Percentiles rank a stretch among this genome's conserved stretches.
Evolutionary conservation across 2,329 filamentous ascomycete genomes (phyloP).

Genomic region (Colletotrichum gloeosporioides): DNA sequence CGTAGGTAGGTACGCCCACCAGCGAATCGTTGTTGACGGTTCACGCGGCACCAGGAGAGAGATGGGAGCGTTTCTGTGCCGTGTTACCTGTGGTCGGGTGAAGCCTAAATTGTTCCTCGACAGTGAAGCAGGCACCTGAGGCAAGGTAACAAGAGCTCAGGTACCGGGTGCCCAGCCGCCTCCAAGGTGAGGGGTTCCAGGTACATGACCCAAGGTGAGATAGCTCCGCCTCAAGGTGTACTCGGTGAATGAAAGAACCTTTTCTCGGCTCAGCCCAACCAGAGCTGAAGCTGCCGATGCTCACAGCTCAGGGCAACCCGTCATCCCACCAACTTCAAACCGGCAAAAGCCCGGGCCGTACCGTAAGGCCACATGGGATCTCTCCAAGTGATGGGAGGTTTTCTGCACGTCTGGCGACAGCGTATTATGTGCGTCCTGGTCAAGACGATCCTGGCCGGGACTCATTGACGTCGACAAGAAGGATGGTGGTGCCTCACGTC

Average conservation of each 20-base stretch:
- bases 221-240: not conserved
- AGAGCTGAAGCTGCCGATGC: not conserved
- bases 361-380: slow-evolving; percentile 6
- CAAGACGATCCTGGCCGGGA: not conserved
- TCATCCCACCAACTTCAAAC: not conserved
- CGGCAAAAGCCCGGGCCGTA: slow-evolving; percentile 11
- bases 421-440: not conserved
- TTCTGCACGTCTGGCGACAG: not conserved
- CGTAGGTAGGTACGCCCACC: not conserved
- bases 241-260: not conserved
- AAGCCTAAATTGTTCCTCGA: not conserved
- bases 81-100: not conserved
- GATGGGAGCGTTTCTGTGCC: not conserved
- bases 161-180: not conserved
- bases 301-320: not conserved
- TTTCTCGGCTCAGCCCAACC: not conserved
- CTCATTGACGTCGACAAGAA: not conserved
- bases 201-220: not conserved
- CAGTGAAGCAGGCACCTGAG: not conserved
- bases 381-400: not conserved
- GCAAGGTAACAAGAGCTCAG: not conserved
- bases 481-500: not conserved
- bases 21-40: not conserved
- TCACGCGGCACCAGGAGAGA: not conserved
- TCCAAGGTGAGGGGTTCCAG: not conserved